Base-by-base conservation (phyloP, 1,139 yeast genomes). In the Geotrichum bryndzae region DNA sequence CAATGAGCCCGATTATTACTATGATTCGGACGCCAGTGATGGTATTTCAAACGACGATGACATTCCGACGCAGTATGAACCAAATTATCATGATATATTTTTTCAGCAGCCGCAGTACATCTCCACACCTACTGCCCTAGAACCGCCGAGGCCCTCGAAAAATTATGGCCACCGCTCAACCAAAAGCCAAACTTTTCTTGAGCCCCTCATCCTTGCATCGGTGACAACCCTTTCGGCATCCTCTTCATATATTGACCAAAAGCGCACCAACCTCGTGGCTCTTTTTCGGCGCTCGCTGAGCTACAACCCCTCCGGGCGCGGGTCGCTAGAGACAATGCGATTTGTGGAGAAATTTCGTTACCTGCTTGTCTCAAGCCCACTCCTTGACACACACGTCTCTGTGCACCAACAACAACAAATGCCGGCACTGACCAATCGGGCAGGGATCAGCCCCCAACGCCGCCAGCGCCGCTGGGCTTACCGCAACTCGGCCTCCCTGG, bases 291-390 rank as follows among this genome's bases (percentile, higher is more conserved):
- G 65, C 15, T 74, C 76, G 3, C 59, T 75, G 38, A 63, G 65
- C 51, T 64, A 73, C 27, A 61, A 65, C 23, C 68, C 77, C 27
- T 64, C 70, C 5, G 64, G 62, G 3, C 67, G 65, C n/a, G 80
- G 77, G 61, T 74, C 71, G 3, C 67, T 65, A 15, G 80, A 77
- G 61, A 74, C 71, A 23, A 55, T 66, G 25, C 67, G 70, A 57
- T 80, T 80, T 66, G 66, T 77, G 54, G 84, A 80, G 61, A 77
- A 80, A 61, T 79, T 80, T 66, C 73, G 81, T 53, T 80, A 79
- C 66, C 67, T 72, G 4, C 63, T 80, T 1, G 76, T 80, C 5
- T 75, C 81, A 13, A 78, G 82, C 35, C 78, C 77, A 60, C 70
- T 80, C 25, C 68, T 80, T 13, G 80, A 78, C 56, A 76, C 73